Evolutionary conservation across 2,329 filamentous ascomycete species (phyloP).

Genomic region (Dactylella cylindrospora): DNA sequence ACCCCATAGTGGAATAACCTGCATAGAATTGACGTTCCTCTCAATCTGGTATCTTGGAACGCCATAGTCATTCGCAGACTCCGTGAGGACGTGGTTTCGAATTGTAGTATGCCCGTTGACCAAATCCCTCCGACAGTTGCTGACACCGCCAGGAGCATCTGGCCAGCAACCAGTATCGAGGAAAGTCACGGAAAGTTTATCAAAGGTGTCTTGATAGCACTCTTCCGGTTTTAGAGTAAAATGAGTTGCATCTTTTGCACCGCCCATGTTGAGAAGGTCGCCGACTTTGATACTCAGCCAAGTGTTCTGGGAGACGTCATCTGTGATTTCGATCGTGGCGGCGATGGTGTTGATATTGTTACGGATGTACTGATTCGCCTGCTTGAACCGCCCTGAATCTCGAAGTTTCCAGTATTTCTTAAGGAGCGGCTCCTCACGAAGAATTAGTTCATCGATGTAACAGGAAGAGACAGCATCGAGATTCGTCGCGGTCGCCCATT

Average conservation of each 20-base stretch:
- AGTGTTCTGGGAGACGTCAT: conserved; percentile 53
- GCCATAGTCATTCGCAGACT: conserved; percentile 61
- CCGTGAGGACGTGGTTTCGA: conserved; percentile 60
- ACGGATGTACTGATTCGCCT: conserved; percentile 55
- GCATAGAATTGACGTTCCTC: conserved; percentile 60
- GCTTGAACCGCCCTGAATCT: conserved; percentile 53
- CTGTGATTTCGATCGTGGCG: conserved; percentile 52
- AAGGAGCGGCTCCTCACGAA: conserved; percentile 54
- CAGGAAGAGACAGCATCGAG: conserved; percentile 58
- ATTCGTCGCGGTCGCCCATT: conserved; percentile 56
- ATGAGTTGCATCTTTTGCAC: conserved; percentile 54
- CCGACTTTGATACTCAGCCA: conserved; percentile 53
- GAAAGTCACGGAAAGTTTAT: conserved; percentile 58
- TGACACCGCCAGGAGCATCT: conserved; percentile 60
- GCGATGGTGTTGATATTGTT: conserved; percentile 52
- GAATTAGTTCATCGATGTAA: conserved; percentile 58
- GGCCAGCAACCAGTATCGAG: conserved; percentile 60
- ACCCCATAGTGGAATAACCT: conserved; percentile 60
- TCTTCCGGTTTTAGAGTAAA: conserved; percentile 53
- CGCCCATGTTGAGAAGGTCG: conserved; percentile 55
- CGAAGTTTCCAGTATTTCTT: conserved; percentile 53
- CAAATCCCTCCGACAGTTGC: conserved; percentile 60
- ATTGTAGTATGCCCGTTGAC: conserved; percentile 60
- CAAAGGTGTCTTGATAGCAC: conserved; percentile 56
- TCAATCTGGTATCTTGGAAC: conserved; percentile 61